Evolutionary conservation across 306 rosid species (phyloP).

Genomic region (Vicia sativa): DNA sequence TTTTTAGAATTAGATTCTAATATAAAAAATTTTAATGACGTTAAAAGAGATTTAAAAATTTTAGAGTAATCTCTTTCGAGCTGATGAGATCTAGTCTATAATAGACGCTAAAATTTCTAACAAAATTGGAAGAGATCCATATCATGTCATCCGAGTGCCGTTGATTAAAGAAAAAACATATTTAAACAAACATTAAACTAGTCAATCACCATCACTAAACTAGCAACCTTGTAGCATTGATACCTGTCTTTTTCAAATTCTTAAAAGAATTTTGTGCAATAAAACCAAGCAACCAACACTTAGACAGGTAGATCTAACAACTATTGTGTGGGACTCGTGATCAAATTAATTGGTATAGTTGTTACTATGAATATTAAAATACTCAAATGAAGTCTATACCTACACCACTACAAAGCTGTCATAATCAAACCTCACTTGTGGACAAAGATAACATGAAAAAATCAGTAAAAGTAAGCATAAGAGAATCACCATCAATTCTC

Average conservation of each 20-base stretch:
- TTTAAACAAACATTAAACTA: too few relatives aligned
- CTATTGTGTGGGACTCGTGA: not conserved
- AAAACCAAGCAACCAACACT: constrained; percentile 4
- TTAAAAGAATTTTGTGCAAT: constrained; percentile 1
- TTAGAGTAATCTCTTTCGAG: too few relatives aligned
- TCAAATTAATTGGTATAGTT: not conserved
- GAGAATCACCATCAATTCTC: not conserved
- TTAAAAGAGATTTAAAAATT: too few relatives aligned
- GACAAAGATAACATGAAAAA: not conserved
- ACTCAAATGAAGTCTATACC: not conserved
- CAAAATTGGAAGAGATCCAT: too few relatives aligned
- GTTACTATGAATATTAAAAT: constrained; percentile 2
- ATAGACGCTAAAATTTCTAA: too few relatives aligned
- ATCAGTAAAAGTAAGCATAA: not conserved
- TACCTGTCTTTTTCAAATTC: not conserved
- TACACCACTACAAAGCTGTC: not conserved
- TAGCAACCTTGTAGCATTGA: too few relatives aligned
- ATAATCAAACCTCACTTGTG: not conserved
- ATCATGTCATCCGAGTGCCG: too few relatives aligned
- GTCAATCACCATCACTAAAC: too few relatives aligned
- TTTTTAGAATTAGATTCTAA: too few relatives aligned
- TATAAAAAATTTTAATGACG: too few relatives aligned
- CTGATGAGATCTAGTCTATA: too few relatives aligned
- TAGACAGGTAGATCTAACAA: constrained; percentile 30
- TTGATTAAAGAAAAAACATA: too few relatives aligned